Base-by-base conservation (phyloP, 1,284 basidiomycete species). In the Psilocybe mexicana region DNA sequence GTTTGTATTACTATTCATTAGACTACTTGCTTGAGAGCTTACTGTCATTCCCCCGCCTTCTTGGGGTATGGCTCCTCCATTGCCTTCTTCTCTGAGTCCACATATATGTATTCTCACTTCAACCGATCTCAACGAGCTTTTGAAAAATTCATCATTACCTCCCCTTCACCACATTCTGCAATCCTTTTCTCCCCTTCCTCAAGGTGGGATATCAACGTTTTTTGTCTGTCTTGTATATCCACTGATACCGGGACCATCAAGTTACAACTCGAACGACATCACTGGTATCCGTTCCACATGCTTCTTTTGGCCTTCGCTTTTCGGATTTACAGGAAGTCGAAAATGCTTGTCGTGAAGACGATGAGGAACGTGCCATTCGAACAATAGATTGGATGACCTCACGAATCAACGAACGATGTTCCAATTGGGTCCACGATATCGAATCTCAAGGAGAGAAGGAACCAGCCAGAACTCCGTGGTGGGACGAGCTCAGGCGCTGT, bases 311-410 rank as follows among this genome's bases (percentile, higher is more conserved):
- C 14, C 74, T 93, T 11, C 80, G 91, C 52, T 93, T 93, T 73
- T 92, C 90, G 3, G 82, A 88, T 69, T 75, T 93, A 33, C 58
- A 65, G 2, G 87, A 90, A 62, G 82, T 88, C 6, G 90, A 93
- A 67, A 70, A 75, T 14, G 84, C 84, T 5, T 88, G 86, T 60
- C 79, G 80, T 26, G 90, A 93, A 72, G 87, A 89, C 65, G 90
- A 92, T 62, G 87, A 90, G 62, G 75, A 84, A 63, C 86, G 91
- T 46, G 87, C 91, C 0, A 81, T 81, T 25, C 82, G 91, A 43
- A 86, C 82, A 14, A 80, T 93, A 65, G 90, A 93, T 72, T 93
- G 91, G 90, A 87, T 93, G 61, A 80, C 86, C 46, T 81, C 83
- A 14, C 83, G 91, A 50, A 84, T 92, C 50, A 72, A 76, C 28